Base-by-base conservation (phyloP, 2,329 filamentous ascomycete species). In the Fusarium sororula region DNA sequence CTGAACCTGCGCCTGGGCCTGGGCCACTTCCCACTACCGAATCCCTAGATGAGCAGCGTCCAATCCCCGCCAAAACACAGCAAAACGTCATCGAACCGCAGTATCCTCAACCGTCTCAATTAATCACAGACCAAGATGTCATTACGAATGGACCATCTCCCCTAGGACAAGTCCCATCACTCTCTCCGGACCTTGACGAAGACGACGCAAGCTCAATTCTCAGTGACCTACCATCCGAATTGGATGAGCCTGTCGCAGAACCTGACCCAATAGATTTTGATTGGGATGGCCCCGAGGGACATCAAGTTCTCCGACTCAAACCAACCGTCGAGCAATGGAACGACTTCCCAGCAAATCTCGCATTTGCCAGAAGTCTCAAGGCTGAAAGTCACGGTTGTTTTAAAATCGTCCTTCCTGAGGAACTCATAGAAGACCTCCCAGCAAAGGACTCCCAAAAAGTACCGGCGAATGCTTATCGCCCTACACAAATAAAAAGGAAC, bases 381-480 rank as follows among this genome's bases (percentile, higher is more conserved):
- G 82, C 80, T 28, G 75, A 79, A 18, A 68, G 72, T 7, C 80
- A 84, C 42, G 82, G 82, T 35, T 84, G 82, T 77, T 84, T 84
- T 75, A 84, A 84, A 70, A 79, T 83, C 11, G 64, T 81, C 30
- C 77, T 84, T 20, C 82, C 82, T 5, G 59, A 74, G 13, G 76
- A 77, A 47, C 70, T 83, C 26, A 70, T 77, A 30, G 81, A 79
- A 8, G 72, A 79, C 1, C 75, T 83, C 2, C 82, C 82, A 12
- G 75, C 79, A 24, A 83, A 82, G 66, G 59, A 72, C 9, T 72
- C 75, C 3, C 78, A 80, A 51, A 75, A 70, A 22, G 79, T 81
- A 9, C 72, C 78, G 3, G 81, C 82, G 39, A 83, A 83, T 61
- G 82, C 82, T 30, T 84, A 83, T 71, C 76, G 74, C n/a, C 78